Percentiles rank a stretch among this genome's conserved stretches.
Conservation (phyloP, 768 basidiomycete genomes). For the Cystoderma amianthinum region DNA sequence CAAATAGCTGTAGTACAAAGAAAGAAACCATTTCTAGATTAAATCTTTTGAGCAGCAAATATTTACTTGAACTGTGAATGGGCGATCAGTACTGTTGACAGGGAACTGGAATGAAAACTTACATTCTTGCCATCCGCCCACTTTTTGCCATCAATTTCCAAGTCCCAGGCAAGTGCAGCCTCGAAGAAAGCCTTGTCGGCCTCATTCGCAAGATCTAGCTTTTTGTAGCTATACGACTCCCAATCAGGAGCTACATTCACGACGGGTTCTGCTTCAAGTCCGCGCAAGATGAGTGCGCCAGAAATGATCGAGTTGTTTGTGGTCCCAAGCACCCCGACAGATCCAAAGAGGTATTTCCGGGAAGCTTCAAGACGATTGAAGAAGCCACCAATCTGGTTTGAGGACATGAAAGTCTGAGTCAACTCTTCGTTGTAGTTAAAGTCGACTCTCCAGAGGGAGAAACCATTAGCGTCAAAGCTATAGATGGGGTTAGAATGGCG, state of each 20-base stretch:
- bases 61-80: not conserved
- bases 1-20: not conserved
- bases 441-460: constrained; percentile 87
- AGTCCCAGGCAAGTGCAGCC: constrained; percentile 90
- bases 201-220: constrained; percentile 65
- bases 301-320: constrained; percentile 73
- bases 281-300: constrained; percentile 80
- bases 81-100: constrained; percentile 5
- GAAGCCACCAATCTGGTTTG: constrained; percentile 91
- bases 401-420: constrained; percentile 89
- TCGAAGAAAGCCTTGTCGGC: constrained; percentile 89
- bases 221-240: constrained; percentile 81
- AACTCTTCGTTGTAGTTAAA: constrained; percentile 97
- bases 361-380: constrained; percentile 98
- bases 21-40: not conserved
- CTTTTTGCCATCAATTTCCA: constrained; percentile 81
- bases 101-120: constrained; percentile 24
- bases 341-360: constrained; percentile 94
- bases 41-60: not conserved
- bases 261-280: constrained; percentile 62
- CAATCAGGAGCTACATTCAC: constrained; percentile 84
- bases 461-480: constrained; percentile 86
- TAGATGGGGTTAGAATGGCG: too few relatives aligned
- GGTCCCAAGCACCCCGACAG: constrained; percentile 83
- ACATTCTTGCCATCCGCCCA: constrained; percentile 92